Evolutionary conservation across 176 grass and related monocot genomes (phyloP), one percentile per base, ranked within the genome.

Genomic region (bread wheat (Triticum aestivum)): DNA sequence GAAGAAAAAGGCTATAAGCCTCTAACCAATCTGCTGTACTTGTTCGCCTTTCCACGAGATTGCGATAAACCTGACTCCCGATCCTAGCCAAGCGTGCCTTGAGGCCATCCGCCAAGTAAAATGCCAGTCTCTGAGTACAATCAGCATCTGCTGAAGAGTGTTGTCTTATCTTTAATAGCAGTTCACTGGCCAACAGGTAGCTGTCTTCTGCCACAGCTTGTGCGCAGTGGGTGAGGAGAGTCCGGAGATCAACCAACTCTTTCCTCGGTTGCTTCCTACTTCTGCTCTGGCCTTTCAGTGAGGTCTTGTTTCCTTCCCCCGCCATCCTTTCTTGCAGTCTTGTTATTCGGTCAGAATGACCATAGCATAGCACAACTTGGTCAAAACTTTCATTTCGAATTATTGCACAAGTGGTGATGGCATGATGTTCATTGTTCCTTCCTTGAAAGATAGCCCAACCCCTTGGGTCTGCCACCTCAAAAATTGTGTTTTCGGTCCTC

Each of bases 331-430:
- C 41, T 69, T 56, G 78, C 70, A 91, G 54, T 17, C 52, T 17
- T 12, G 47, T 77, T 72, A 85, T 65, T 65, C 83, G 81, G 78
- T 79, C 15, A 5, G 27, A 5, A 3, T 6, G 54, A 15, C 14
- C 65, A 59, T 62, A 17, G 14, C 49, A 89, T 41, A 89, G 89
- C 18, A 95, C 78, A 80, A 95, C 58, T 39, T 56, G 78, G 38
- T 95, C 94, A 32, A 91, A 91, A 20, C 65, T 83, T 65, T 96
- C 89, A 75, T 84, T 80, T 45, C 84, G 82, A 26, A 75, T 73
- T 17, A 15, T 38, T 49, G 85, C 91, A 61, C 75, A 77, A 59
- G 84, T 61, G 3, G 30, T 89, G 71, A 89, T 56, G 75, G 94
- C 89, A 23, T 49, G 71, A 45, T 89, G 87, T 65, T 96, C 91